Percentiles rank a stretch among this genome's conserved stretches.
Evolutionary conservation across 495 filamentous ascomycete species (phyloP).

Genomic region (Tuber calosporum): DNA sequence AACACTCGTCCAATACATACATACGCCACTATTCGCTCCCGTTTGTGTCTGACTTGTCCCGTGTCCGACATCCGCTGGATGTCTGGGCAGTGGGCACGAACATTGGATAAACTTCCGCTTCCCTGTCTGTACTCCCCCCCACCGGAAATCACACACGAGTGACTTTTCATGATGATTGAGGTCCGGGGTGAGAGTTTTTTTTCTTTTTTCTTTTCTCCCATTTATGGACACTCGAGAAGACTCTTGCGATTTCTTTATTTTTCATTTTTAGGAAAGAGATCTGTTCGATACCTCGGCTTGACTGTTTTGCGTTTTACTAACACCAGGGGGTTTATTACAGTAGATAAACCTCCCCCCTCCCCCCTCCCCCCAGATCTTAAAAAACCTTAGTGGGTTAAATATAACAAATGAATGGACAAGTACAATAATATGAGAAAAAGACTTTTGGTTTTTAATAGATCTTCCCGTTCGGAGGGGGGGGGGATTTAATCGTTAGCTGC

Average conservation of each 20-base stretch:
- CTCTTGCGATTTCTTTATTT: not conserved
- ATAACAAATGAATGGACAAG: too few relatives aligned
- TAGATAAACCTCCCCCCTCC: too few relatives aligned
- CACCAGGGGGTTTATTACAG: not conserved
- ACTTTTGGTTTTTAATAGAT: not conserved
- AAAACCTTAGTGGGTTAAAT: not conserved
- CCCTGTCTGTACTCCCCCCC: not conserved
- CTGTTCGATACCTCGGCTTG: not conserved
- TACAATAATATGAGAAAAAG: too few relatives aligned
- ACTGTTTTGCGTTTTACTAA: not conserved
- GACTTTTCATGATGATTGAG: not conserved
- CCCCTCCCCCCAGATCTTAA: not conserved
- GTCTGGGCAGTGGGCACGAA: too few relatives aligned
- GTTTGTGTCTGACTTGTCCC: not conserved
- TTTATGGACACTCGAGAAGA: too few relatives aligned
- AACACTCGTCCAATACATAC: not conserved
- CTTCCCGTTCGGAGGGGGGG: not conserved
- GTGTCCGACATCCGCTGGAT: not conserved
- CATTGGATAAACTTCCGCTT: not conserved
- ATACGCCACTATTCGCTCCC: too few relatives aligned
- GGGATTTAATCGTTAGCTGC: rapidly evolving
- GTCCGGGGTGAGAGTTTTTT: too few relatives aligned
- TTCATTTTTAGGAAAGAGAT: not conserved
- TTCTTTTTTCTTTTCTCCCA: too few relatives aligned
- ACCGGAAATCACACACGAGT: not conserved